These are phyloP conservation scores for Halophytophthora batemanensis DNA, from an alignment of 352 stramenopile genomes.

Conservation along the genomic window DNA sequence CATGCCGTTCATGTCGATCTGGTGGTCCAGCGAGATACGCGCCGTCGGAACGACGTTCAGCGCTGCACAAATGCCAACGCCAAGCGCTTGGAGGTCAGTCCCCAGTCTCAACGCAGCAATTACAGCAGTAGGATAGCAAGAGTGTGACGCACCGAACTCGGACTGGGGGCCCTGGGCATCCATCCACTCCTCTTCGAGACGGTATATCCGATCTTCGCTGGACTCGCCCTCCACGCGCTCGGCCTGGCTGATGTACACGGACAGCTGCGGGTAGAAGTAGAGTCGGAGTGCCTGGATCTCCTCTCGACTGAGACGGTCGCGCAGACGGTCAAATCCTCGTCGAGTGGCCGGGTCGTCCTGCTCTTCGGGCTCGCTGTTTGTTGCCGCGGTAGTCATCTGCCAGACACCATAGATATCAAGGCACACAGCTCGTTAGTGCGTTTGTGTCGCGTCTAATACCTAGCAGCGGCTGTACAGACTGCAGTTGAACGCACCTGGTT, in stretches of 20 bases:
- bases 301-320: slow-evolving; percentile 78
- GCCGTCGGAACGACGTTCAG: slow-evolving; percentile 77
- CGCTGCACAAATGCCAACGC: slow-evolving; percentile 26
- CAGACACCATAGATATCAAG: neutral
- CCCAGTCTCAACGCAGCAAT: neutral
- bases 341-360: slow-evolving; percentile 53
- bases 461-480: no score
- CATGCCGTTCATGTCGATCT: slow-evolving; percentile 84
- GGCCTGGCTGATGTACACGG: slow-evolving; percentile 79
- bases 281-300: slow-evolving; percentile 81
- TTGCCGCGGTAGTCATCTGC: slow-evolving; percentile 21
- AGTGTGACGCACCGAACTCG: slow-evolving; percentile 66
- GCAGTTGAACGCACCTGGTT: slow-evolving; percentile 65
- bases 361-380: slow-evolving; percentile 49
- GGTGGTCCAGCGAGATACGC: slow-evolving; percentile 68
- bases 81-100: neutral
- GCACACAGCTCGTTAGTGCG: no score
- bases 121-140: neutral
- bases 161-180: slow-evolving; percentile 81
- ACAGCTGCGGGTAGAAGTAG: slow-evolving; percentile 87
- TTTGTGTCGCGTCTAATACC: no score
- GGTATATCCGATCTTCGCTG: slow-evolving; percentile 87
- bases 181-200: slow-evolving; percentile 88
- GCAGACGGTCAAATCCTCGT: slow-evolving; percentile 76
- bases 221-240: slow-evolving; percentile 70